Conservation (phyloP, 208 protist genomes). For the Polymyxa betae region DNA sequence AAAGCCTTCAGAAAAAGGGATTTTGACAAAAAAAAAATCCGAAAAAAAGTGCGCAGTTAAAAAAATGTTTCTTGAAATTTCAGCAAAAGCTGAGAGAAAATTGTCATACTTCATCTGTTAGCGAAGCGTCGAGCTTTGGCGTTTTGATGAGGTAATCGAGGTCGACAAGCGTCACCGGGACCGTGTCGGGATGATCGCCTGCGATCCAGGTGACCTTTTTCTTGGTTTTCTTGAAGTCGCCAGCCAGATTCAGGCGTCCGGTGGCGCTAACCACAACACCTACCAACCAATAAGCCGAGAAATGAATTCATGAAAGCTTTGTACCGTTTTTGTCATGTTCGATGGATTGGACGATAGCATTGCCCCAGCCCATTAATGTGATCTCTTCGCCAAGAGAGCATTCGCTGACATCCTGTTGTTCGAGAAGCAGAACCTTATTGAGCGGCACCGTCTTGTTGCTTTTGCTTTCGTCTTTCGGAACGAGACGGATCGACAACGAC, state of each 20-base stretch:
- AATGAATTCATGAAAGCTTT: no score
- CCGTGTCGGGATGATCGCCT: neutral
- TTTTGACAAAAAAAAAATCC: no score
- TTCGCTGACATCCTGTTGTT: neutral
- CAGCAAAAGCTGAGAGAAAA: no score
- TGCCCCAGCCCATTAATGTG: constrained; percentile 6
- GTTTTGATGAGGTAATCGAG: neutral
- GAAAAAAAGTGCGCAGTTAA: no score
- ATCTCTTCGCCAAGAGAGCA: neutral
- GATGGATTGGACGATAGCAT: neutral
- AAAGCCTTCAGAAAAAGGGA: no score
- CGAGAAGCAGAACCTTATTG: neutral
- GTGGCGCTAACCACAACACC: neutral
- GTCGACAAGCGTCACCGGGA: neutral
- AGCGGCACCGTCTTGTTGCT: neutral
- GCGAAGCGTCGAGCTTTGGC: neutral
- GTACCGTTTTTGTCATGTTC: neutral
- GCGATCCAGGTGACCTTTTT: constrained; percentile 8
- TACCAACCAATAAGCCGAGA: no score
- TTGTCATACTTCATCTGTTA: neutral
- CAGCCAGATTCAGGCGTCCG: neutral
- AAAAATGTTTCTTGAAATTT: no score
- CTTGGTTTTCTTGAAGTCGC: neutral
- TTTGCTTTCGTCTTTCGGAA: constrained; percentile 10
- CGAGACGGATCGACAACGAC: neutral